Base-by-base conservation (phyloP, 345 rosid species). In the Hirschfeldia incana region DNA sequence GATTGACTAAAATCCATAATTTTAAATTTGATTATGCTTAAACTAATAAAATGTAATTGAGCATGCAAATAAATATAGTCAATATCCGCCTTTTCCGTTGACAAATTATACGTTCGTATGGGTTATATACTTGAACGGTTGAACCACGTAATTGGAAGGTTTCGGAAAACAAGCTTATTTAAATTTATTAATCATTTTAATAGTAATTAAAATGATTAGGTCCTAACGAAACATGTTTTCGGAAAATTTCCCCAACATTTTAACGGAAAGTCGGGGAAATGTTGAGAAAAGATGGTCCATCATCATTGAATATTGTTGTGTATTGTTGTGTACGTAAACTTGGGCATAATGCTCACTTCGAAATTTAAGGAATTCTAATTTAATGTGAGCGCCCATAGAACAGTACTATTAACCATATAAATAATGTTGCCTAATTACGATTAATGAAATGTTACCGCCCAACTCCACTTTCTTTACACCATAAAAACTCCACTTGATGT, bases 351-450 rank as follows among this genome's bases (percentile, higher is more conserved):
- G 51, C 51, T 44, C 51, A 44, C 51, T 44, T 44, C 16, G 55
- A 49, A 49, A 49, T 49, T 49, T 44, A 6, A 49, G 55, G 55
- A 49, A 49, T 11, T 49, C 4, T 49, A 49, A 49, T 12, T 49
- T 49, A 49, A 59, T 59, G 60, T 67, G 44, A 60, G 42, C 2
- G 30, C 13, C 10, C 63, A 16, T 67, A 8, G 44, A 34, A 1
- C 37, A 34, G 57, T 68, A 69, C 68, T 33, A 60, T 17, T 59
- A 59, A 59, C 30, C 62, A 59, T 60, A 76, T 68, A 30, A 42
- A 59, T 59, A 77, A 65, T 57, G 81, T 72, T 78, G 77, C 73
- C 82, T 37, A 67, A 67, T 59, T 73, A 76, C 69, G 58, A 60
- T 67, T 73, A 34, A 73, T 15, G 65, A 42, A 67, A 73, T 33